These are phyloP conservation scores for Claviceps africana DNA, from an alignment of 2,329 filamentous ascomycete species.

Conservation along the genomic window DNA sequence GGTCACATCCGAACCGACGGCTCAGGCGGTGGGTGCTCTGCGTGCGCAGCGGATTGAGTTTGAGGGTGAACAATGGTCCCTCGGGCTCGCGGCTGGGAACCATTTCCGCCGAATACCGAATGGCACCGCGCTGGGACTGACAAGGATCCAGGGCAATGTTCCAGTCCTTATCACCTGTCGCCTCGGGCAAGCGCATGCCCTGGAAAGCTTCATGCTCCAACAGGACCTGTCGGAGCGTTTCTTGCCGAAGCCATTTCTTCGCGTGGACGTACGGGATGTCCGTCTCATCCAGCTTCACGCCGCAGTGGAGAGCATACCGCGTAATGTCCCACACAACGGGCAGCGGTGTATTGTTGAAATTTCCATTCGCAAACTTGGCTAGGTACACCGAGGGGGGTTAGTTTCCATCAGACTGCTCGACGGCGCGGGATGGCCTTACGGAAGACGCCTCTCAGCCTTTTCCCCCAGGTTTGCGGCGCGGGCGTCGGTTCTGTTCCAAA, in stretches of 20 bases:
- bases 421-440: slow-evolving; percentile 18
- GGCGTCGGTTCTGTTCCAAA: neutral
- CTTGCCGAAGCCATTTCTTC: slow-evolving; percentile 28
- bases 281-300: slow-evolving; percentile 23
- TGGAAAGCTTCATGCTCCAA: slow-evolving; percentile 24
- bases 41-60: slow-evolving; percentile 33
- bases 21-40: slow-evolving; percentile 36
- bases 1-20: slow-evolving; percentile 42
- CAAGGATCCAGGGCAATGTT: slow-evolving; percentile 25
- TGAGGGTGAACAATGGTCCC: slow-evolving; percentile 30
- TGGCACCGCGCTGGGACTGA: slow-evolving; percentile 19
- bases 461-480: slow-evolving; percentile 5
- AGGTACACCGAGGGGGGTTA: neutral
- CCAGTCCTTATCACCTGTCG: slow-evolving; percentile 32
- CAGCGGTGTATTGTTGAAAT: slow-evolving; percentile 31
- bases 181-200: slow-evolving; percentile 34
- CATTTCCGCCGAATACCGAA: slow-evolving; percentile 31
- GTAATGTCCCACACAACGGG: slow-evolving; percentile 39
- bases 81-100: slow-evolving; percentile 19
- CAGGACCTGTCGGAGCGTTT: slow-evolving; percentile 27
- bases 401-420: neutral
- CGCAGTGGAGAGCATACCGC: slow-evolving; percentile 32
- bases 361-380: slow-evolving; percentile 25
- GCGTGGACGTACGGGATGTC: slow-evolving; percentile 21
- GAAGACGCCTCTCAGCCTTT: slow-evolving; percentile 23